Base-by-base conservation (phyloP, 75 land plant genomes). In the Isoetes taiwanensis region DNA sequence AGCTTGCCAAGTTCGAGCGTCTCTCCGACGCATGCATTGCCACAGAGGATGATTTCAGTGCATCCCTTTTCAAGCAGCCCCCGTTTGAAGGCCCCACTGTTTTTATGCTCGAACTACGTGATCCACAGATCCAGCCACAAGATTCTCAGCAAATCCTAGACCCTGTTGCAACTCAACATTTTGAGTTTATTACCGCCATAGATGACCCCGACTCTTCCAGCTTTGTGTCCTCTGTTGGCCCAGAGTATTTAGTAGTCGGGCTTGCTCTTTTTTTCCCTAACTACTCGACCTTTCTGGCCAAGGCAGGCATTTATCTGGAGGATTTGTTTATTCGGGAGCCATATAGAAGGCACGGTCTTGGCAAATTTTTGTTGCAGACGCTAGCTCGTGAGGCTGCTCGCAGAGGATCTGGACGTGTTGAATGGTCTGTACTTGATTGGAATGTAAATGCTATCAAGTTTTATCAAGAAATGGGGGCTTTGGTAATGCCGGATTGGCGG, bases 351-450 rank as follows among this genome's bases (percentile, higher is more conserved):
- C 72, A 59, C 56, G 97, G 97, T 26, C 52, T 83, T 35, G 97
- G 97, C 41, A 68, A 41, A 50, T 62, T 87, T 41, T 37, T 91
- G 72, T 65, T 91, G 39, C 63, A 72, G 43, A 78, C 85, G 23
- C 89, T 87, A 46, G 97, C 85, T 24, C 56, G 25, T 41, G 72
- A 78, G 70, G 89, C 95, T 6, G 83, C 62, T 62, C 64, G 69
- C 54, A 72, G 75, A 63, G 89, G 89, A 52, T 73, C 72, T 24
- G 97, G 85, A 16, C 64, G 95, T 31, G 95, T 91, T 59, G 97
- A 91, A 59, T 86, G 97, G 97, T 74, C 73, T 37, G 95, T 91
- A 54, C 79, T 91, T 27, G 97, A 91, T 34, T 91, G 97, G 97
- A 91, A 91, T 57, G 72, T 43, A 50, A 91, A 87, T 62, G 97